Conservation (phyloP, 139 green algal genomes). For the Yamagishiella unicocca region DNA sequence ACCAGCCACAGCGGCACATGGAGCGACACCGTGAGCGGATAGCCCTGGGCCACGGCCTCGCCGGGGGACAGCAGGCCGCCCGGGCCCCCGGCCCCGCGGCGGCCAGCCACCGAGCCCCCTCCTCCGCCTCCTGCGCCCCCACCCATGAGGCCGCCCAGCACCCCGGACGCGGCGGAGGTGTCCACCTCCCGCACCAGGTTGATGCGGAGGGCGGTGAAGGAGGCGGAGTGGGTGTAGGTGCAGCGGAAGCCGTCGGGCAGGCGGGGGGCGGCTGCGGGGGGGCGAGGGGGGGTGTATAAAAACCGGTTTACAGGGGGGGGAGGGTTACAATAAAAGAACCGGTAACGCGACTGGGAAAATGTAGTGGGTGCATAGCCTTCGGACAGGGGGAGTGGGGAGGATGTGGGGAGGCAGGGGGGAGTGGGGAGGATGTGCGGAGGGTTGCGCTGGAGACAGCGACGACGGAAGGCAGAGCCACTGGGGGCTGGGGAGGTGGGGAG, state of each 20-base stretch:
- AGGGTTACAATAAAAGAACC: too few species aligned
- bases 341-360: too few species aligned
- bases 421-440: background rate
- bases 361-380: too few species aligned
- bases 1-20: slow-evolving; percentile 82
- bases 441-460: too few species aligned
- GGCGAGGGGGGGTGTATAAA: background rate
- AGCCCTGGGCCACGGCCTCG: slow-evolving; percentile 66
- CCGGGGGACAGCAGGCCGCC: background rate
- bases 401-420: background rate
- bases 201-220: slow-evolving; percentile 63
- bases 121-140: background rate
- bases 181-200: slow-evolving; percentile 67
- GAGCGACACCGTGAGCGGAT: slow-evolving; percentile 72
- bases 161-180: slow-evolving; percentile 40
- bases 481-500: too few species aligned
- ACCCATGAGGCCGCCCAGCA: background rate
- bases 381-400: too few species aligned
- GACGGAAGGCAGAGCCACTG: too few species aligned
- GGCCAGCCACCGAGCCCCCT: slow-evolving; percentile 53
- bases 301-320: too few species aligned
- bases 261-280: slow-evolving; percentile 5
- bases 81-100: slow-evolving; percentile 48
- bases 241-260: slow-evolving; percentile 79
- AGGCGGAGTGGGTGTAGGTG: slow-evolving; percentile 58